Evolutionary conservation across 164 flowering plant species (phyloP).

Genomic region (Saururus chinensis): DNA sequence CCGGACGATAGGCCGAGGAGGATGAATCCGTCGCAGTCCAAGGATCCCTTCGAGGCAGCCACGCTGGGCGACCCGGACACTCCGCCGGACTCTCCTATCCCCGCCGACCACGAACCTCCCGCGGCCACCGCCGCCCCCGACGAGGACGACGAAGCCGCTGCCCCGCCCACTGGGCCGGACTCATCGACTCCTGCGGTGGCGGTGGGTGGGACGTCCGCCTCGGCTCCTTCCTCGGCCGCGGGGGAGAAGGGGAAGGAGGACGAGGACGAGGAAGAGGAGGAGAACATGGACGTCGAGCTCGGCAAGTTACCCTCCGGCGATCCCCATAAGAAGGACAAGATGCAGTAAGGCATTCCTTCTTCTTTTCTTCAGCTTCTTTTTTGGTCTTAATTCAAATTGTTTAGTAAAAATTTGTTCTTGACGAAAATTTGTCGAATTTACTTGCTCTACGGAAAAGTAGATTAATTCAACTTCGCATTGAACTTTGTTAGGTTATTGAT

Average conservation of each 20-base stretch:
- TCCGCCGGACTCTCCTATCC: constrained; percentile 52
- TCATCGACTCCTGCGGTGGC: constrained; percentile 6
- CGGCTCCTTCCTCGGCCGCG: constrained; percentile 6
- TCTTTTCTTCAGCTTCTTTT: background rate
- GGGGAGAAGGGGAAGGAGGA: constrained; percentile 56
- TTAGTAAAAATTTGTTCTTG: too few relatives aligned
- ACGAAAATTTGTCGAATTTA: too few relatives aligned
- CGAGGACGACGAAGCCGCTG: constrained; percentile 12
- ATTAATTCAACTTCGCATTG: too few relatives aligned
- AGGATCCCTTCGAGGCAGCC: constrained; percentile 89
- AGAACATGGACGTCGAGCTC: constrained; percentile 84
- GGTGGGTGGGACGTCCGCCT: constrained; percentile 15
- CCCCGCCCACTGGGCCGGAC: constrained; percentile 8
- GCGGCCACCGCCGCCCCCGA: constrained; percentile 7
- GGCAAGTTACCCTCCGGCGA: constrained; percentile 56
- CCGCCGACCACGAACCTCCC: constrained; percentile 20
- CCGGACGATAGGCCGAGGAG: too few relatives aligned
- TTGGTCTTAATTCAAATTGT: background rate
- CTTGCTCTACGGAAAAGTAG: too few relatives aligned
- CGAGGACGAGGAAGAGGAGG: constrained; percentile 93
- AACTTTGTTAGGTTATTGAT: too few relatives aligned
- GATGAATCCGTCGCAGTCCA: constrained; percentile 57
- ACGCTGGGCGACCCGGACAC: constrained; percentile 58
- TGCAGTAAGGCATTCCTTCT: constrained; percentile 47
- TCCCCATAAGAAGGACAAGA: constrained; percentile 78